Evolutionary conservation across 1,284 basidiomycete species (phyloP).

Genomic region (Austroboletus niveus): DNA sequence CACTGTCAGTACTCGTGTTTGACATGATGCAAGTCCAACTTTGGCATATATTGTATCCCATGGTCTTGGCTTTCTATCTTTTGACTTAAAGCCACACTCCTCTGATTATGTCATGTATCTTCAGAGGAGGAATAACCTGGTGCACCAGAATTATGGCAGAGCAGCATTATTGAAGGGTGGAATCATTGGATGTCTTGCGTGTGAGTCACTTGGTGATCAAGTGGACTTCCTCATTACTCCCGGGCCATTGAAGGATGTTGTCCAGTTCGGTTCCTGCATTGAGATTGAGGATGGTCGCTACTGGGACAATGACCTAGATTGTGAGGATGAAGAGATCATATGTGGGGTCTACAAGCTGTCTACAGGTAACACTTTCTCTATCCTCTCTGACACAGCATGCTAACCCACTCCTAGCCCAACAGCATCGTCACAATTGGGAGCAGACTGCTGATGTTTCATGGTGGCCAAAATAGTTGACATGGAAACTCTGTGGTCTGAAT

Average conservation of each 20-base stretch:
- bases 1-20: background rate
- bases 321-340: slow-evolving; percentile 4
- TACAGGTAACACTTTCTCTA: slow-evolving; percentile 3
- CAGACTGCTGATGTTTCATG: background rate
- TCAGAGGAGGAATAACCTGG: background rate
- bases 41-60: background rate
- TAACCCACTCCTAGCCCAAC: background rate
- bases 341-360: slow-evolving; percentile 14
- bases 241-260: no score
- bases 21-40: background rate
- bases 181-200: slow-evolving; percentile 5
- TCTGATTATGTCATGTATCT: slow-evolving; percentile 2
- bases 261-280: no score
- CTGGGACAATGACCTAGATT: no score
- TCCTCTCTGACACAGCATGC: background rate
- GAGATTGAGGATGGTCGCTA: no score
- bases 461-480: slow-evolving; percentile 1
- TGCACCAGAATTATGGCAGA: slow-evolving; percentile 3
- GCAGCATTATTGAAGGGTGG: slow-evolving; percentile 6
- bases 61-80: background rate
- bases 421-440: background rate
- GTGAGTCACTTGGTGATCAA: slow-evolving; percentile 4
- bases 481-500: slow-evolving; percentile 2
- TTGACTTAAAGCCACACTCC: background rate
- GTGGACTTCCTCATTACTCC: background rate